Conservation (phyloP, 2,329 filamentous ascomycete genomes). For the Pestalotiopsis sp. region DNA sequence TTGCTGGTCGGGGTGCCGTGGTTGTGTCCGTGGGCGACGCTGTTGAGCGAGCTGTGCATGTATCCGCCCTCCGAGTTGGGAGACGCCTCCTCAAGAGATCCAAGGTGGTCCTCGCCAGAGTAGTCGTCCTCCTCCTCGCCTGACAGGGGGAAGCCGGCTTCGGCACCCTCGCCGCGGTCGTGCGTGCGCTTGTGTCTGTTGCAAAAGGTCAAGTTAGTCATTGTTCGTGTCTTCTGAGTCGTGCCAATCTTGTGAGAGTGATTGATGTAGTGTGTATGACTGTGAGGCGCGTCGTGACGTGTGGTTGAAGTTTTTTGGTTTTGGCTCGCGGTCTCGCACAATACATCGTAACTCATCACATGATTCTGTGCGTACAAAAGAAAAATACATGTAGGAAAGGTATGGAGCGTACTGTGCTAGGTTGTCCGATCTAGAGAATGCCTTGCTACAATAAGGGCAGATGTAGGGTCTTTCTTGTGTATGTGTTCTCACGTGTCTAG, state of each 20-base stretch:
- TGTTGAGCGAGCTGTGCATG: conserved; percentile 53
- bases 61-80: conserved; percentile 72
- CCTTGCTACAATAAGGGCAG: conserved; percentile 97
- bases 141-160: conserved; percentile 63
- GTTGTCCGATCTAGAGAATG: conserved; percentile 97
- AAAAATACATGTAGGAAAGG: conserved; percentile 40
- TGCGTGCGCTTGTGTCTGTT: conserved; percentile 82
- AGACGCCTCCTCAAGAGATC: conserved; percentile 77
- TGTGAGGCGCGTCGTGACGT: conserved; percentile 35
- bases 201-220: conserved; percentile 37
- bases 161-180: conserved; percentile 64
- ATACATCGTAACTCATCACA: conserved; percentile 46
- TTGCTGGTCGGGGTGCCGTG: conserved; percentile 32
- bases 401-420: conserved; percentile 81
- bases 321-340: conserved; percentile 31
- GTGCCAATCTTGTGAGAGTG: conserved; percentile 9
- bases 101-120: conserved; percentile 81
- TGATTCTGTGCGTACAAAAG: conserved; percentile 35
- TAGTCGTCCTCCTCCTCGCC: conserved; percentile 87
- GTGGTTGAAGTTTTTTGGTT: conserved; percentile 28
- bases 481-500: conserved; percentile 97
- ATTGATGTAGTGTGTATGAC: conserved; percentile 25
- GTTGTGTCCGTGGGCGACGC: conserved; percentile 38
- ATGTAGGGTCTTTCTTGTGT: conserved; percentile 99
- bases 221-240: neutral